Conservation (phyloP, 306 rosid genomes). For the Senna siamea region DNA sequence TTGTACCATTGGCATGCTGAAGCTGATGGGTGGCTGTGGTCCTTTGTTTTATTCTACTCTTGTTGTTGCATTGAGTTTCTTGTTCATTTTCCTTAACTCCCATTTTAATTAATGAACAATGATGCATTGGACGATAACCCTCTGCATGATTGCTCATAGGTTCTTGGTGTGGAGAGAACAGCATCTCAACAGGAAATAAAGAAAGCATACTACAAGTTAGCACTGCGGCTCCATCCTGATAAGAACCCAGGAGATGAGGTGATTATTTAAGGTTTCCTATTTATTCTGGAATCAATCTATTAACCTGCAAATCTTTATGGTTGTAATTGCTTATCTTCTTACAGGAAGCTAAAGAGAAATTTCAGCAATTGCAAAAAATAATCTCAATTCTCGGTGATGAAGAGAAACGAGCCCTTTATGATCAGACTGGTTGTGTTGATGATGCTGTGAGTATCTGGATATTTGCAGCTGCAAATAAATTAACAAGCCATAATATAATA, state of each 20-base stretch:
- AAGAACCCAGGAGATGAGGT: conserved; percentile 91
- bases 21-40: neutral
- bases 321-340: conserved; percentile 26
- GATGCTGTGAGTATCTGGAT: conserved; percentile 68
- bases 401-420: conserved; percentile 85
- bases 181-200: conserved; percentile 91
- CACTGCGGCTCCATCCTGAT: conserved; percentile 93
- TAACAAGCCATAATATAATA: neutral
- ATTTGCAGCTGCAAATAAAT: conserved; percentile 5
- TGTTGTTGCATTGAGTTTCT: neutral
- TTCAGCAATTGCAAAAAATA: conserved; percentile 88
- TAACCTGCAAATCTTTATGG: neutral
- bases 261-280: neutral
- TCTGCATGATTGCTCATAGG: conserved; percentile 36
- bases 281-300: neutral
- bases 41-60: neutral
- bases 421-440: conserved; percentile 87
- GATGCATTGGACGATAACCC: conserved; percentile 12
- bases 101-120: neutral
- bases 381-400: conserved; percentile 91
- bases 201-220: conserved; percentile 89
- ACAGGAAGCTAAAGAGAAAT: conserved; percentile 89
- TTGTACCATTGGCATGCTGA: conserved; percentile 4
- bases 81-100: conserved; percentile 1
- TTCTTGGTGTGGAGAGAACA: conserved; percentile 56